Conservation (phyloP, 2,329 filamentous ascomycete species). For the Alternaria consortialis region DNA sequence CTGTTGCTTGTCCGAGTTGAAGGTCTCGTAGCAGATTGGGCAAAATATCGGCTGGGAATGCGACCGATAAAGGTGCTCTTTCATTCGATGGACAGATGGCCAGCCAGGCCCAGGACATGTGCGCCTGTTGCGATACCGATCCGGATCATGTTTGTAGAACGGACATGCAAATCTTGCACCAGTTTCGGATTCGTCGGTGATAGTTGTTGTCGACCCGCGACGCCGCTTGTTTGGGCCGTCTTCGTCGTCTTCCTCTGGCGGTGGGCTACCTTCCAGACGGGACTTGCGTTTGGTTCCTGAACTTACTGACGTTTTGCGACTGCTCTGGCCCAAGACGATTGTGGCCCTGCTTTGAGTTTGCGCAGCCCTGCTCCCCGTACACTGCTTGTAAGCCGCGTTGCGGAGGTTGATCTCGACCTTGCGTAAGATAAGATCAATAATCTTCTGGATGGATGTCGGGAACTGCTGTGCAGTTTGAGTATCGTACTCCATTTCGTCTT, state of each 20-base stretch:
- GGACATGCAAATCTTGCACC: constrained; percentile 51
- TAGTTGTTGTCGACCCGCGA: constrained; percentile 34
- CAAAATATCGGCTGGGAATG: constrained; percentile 52
- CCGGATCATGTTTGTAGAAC: constrained; percentile 53
- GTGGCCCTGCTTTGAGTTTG: neutral
- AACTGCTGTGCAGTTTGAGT: neutral
- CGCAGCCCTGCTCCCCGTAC: constrained; percentile 23
- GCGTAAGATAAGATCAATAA: constrained; percentile 40
- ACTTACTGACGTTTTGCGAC: constrained; percentile 25
- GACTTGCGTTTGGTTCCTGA: constrained; percentile 36
- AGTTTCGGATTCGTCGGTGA: constrained; percentile 36
- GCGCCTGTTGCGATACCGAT: constrained; percentile 47
- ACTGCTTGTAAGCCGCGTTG: constrained; percentile 37
- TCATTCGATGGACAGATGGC: constrained; percentile 53
- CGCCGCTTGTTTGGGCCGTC: constrained; percentile 37
- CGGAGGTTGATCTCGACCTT: constrained; percentile 40
- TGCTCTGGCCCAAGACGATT: constrained; percentile 12
- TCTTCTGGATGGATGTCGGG: constrained; percentile 32
- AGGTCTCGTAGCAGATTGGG: constrained; percentile 50
- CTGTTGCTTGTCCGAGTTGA: constrained; percentile 45
- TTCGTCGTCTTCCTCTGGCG: constrained; percentile 33
- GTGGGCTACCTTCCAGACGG: constrained; percentile 27
- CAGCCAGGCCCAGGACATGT: constrained; percentile 52
- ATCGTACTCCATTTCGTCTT: constrained; percentile 29
- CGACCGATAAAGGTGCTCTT: constrained; percentile 54